Conservation (phyloP, 106 monocot species). For the Dactylorhiza incarnata region DNA sequence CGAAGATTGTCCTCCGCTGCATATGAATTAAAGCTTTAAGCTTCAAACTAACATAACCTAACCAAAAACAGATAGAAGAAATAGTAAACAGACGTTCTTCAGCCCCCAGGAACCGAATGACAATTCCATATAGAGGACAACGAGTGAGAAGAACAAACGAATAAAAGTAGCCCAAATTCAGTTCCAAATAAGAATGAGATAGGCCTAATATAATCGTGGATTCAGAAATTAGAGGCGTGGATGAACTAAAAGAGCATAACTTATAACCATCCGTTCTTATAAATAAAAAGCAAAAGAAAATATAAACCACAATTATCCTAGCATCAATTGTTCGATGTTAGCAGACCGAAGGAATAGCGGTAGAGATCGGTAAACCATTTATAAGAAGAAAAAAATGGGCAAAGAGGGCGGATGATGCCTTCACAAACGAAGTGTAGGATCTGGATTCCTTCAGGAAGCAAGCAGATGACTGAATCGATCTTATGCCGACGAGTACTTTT, state of each 20-base stretch:
- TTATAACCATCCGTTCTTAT: background rate
- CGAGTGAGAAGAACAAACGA: background rate
- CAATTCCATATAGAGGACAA: slow-evolving; percentile 4
- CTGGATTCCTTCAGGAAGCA: slow-evolving; percentile 10
- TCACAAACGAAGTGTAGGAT: background rate
- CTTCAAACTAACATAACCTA: background rate
- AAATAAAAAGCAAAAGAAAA: background rate
- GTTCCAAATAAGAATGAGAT: no score
- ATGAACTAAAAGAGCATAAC: no score
- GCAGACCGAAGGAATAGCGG: background rate
- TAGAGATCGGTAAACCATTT: no score
- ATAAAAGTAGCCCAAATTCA: no score
- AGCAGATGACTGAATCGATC: slow-evolving; percentile 17
- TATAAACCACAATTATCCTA: background rate
- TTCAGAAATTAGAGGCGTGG: no score
- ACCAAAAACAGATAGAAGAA: background rate
- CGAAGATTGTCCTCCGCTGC: slow-evolving; percentile 9
- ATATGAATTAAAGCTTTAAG: background rate
- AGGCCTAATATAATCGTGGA: no score
- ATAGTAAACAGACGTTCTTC: background rate
- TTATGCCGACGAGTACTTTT: slow-evolving; percentile 21
- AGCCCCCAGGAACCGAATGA: no score
- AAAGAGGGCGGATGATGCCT: slow-evolving; percentile 10
- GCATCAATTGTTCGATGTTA: background rate
- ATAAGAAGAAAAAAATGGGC: background rate